A percentile compares a stretch with the other conserved stretches of the same genome.
phyloP scores from a whole-genome alignment of 2,329 filamentous ascomycete genomes.

The Aureobasidium uvarum region DNA sequence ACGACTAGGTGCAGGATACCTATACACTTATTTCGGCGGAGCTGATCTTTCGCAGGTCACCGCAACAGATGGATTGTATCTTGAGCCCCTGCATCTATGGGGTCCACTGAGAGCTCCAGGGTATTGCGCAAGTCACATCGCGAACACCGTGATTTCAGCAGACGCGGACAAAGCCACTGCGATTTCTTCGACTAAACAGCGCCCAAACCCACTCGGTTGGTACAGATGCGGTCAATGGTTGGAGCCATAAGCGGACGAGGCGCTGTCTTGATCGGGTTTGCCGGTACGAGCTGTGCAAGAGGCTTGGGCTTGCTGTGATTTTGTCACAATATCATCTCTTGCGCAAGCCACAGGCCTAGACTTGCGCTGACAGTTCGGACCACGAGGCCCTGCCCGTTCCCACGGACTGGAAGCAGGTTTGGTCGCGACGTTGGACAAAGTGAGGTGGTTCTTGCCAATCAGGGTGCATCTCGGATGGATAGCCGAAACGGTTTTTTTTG shows the following conservation, averaged over 20 bases:
- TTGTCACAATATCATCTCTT: conserved; percentile 13
- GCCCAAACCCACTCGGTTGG: neutral
- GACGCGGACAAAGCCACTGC: conserved; percentile 3
- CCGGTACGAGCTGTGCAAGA: neutral
- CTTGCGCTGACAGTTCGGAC: conserved; percentile 12
- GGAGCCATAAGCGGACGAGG: neutral
- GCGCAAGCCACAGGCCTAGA: conserved; percentile 20
- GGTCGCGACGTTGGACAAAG: neutral
- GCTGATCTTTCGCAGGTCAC: neutral
- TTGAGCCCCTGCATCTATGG: conserved; percentile 6
- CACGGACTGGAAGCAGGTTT: neutral
- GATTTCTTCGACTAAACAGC: neutral
- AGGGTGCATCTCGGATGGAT: neutral
- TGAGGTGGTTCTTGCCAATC: conserved; percentile 2
- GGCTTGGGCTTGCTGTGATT: neutral
- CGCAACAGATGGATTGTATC: neutral
- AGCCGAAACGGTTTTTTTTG: conserved; percentile 16
- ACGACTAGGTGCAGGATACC: neutral
- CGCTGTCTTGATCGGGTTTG: neutral
- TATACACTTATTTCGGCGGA: neutral
- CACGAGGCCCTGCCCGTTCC: neutral
- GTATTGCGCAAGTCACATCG: conserved; percentile 3
- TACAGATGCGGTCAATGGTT: conserved; percentile 14
- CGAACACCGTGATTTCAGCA: neutral
- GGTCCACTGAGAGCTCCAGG: neutral